phyloP scores from a whole-genome alignment of 2,329 filamentous ascomycete species.

The Alternaria postmessia region DNA sequence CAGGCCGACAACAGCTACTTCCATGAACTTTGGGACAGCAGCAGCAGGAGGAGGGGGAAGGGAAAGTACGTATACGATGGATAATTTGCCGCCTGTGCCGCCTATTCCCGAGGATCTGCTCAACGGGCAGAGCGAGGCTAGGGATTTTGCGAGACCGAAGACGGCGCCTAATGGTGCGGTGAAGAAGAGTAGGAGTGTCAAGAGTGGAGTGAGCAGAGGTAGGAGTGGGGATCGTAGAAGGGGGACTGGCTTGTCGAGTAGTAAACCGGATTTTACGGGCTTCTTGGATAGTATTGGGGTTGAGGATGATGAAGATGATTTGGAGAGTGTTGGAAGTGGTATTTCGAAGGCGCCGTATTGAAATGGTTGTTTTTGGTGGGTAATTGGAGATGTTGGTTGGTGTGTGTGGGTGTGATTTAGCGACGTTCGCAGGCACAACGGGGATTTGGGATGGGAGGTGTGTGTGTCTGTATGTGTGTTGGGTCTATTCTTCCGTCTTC shows the following conservation, averaged over 20 bases:
- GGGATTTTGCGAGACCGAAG: conserved; percentile 29
- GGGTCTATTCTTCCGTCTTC: not conserved
- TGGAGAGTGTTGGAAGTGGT: conserved; percentile 27
- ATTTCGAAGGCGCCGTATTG: conserved; percentile 40
- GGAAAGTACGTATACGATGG: conserved; percentile 22
- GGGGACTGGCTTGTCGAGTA: not conserved
- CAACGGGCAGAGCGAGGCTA: conserved; percentile 18
- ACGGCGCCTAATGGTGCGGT: conserved; percentile 30
- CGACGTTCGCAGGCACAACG: not conserved
- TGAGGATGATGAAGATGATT: conserved; percentile 25
- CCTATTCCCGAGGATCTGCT: conserved; percentile 42
- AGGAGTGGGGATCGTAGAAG: conserved; percentile 31
- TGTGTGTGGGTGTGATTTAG: not conserved
- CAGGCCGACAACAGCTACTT: not conserved
- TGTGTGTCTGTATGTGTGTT: not conserved
- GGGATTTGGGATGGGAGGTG: not conserved
- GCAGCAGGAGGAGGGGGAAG: conserved; percentile 8
- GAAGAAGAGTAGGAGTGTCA: conserved; percentile 38
- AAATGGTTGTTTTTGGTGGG: not conserved
- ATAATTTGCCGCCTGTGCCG: conserved; percentile 44
- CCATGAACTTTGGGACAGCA: conserved; percentile 5
- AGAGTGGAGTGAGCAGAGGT: conserved; percentile 30
- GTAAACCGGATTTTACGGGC: conserved; percentile 41
- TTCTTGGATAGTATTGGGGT: conserved; percentile 49
- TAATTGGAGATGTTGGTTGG: not conserved